Evolutionary conservation across 1,284 basidiomycete species (phyloP).

Genomic region (Malassezia globosa): DNA sequence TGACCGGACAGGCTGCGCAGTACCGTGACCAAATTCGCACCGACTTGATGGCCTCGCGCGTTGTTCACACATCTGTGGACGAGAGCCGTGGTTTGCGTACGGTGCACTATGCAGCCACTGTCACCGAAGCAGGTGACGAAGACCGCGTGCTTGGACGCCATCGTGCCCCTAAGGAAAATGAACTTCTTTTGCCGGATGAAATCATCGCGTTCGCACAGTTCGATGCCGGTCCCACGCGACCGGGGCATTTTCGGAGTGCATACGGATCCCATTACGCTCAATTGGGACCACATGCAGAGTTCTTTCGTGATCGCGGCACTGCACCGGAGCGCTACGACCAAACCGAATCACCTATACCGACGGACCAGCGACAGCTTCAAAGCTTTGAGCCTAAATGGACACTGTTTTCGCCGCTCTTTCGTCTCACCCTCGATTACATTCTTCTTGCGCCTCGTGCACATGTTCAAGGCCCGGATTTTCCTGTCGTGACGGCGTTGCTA

Average conservation of each 20-base stretch:
- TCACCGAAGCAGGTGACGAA: constrained; percentile 32
- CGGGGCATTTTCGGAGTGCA: constrained; percentile 17
- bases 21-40: constrained; percentile 52
- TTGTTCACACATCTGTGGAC: constrained; percentile 72
- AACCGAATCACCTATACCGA: constrained; percentile 19
- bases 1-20: constrained; percentile 52
- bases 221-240: constrained; percentile 3
- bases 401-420: constrained; percentile 38
- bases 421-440: constrained; percentile 58
- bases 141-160: constrained; percentile 22
- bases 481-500: constrained; percentile 56
- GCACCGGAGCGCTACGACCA: constrained; percentile 37
- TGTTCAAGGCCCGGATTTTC: constrained; percentile 19
- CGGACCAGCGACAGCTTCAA: constrained; percentile 27
- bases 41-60: constrained; percentile 57
- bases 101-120: constrained; percentile 49
- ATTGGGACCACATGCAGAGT: constrained; percentile 17
- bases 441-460: constrained; percentile 50
- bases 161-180: constrained; percentile 46
- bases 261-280: constrained; percentile 52
- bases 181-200: constrained; percentile 57
- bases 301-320: constrained; percentile 23
- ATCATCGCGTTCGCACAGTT: constrained; percentile 54
- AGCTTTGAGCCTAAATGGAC: constrained; percentile 45
- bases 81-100: constrained; percentile 36